Evolutionary conservation across 169 alveolate genomes (phyloP).

Genomic region (Plasmodium billcollinsi): DNA sequence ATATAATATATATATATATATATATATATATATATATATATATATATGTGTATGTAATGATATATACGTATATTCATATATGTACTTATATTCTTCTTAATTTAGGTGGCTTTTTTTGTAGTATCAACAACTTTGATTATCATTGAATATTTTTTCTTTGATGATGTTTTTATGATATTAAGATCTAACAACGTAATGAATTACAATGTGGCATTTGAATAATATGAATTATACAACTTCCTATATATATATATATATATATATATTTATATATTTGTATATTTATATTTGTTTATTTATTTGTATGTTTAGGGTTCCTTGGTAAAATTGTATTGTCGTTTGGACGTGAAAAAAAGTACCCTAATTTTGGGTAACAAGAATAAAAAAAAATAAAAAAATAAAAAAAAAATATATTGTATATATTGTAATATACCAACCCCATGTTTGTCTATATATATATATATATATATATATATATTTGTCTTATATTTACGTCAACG

Average conservation of each 20-base stretch:
- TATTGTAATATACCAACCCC: background rate
- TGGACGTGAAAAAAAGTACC: slow-evolving; percentile 26
- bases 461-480: background rate
- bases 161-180: slow-evolving; percentile 49
- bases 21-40: too few relatives aligned
- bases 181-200: slow-evolving; percentile 27
- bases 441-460: background rate
- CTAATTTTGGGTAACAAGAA: slow-evolving; percentile 22
- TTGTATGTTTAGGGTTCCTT: slow-evolving; percentile 5
- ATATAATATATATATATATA: too few relatives aligned
- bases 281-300: slow-evolving; percentile 7
- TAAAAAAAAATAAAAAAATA: slow-evolving; percentile 18
- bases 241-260: background rate
- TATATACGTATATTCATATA: too few relatives aligned
- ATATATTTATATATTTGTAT: background rate
- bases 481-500: background rate
- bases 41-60: too few relatives aligned
- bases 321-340: slow-evolving; percentile 21
- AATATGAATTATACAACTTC: background rate
- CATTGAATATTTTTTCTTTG: slow-evolving; percentile 47
- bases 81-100: background rate
- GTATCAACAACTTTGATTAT: slow-evolving; percentile 22
- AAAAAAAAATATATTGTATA: background rate
- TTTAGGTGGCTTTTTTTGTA: slow-evolving; percentile 44
- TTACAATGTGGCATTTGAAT: too few relatives aligned